Conservation (phyloP, 305 asterid species). For the Plantago rigida region DNA sequence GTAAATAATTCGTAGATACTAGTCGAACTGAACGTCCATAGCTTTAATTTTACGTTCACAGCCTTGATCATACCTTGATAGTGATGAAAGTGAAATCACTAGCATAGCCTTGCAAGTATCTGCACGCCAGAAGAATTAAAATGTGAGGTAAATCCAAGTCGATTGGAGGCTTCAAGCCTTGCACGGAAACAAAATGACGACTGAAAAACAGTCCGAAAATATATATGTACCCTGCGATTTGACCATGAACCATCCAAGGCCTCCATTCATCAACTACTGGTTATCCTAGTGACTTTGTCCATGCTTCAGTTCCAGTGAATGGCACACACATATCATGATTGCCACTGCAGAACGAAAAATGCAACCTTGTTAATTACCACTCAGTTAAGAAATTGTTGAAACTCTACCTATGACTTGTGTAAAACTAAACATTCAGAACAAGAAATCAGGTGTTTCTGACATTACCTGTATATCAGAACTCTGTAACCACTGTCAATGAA, state of each 20-base stretch:
- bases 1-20: background rate
- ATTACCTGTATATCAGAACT: constrained; percentile 48
- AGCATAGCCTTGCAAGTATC: constrained; percentile 40
- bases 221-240: constrained; percentile 28
- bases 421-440: background rate
- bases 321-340: constrained; percentile 69
- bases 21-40: background rate
- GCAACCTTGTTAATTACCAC: background rate
- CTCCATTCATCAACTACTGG: constrained; percentile 43
- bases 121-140: constrained; percentile 20
- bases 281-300: constrained; percentile 44
- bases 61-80: constrained; percentile 34
- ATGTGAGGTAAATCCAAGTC: background rate
- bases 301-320: constrained; percentile 51
- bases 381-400: background rate
- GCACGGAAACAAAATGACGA: background rate
- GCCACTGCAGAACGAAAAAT: constrained; percentile 29
- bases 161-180: background rate
- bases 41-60: background rate
- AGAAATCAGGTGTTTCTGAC: background rate
- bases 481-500: constrained; percentile 38
- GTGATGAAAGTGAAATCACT: constrained; percentile 46
- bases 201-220: background rate
- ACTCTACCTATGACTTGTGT: background rate
- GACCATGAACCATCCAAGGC: constrained; percentile 38